Percentiles rank a stretch among this genome's conserved stretches.
phyloP scores from a whole-genome alignment of 306 rosid species.

The Boehmeria nivea region DNA sequence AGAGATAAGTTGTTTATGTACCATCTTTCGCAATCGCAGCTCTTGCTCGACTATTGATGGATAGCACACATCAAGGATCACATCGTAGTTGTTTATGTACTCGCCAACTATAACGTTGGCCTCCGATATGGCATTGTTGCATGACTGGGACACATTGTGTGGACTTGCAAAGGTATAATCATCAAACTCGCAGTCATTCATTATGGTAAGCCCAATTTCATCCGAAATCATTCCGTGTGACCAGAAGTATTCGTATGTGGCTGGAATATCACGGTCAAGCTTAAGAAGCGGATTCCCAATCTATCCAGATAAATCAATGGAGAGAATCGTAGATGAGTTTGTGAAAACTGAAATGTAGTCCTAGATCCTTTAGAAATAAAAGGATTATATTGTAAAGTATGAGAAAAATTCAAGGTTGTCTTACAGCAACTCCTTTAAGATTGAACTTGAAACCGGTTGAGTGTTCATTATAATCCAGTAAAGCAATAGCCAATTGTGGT shows the following conservation, averaged over 20 bases:
- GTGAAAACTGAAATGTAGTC: too few species aligned
- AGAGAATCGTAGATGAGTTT: slow-evolving; percentile 6
- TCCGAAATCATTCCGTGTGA: slow-evolving; percentile 95
- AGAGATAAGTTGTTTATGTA: slow-evolving; percentile 17
- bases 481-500: slow-evolving; percentile 63
- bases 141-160: slow-evolving; percentile 50
- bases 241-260: slow-evolving; percentile 80
- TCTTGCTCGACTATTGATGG: slow-evolving; percentile 84
- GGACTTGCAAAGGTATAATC: slow-evolving; percentile 38
- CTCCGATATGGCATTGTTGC: slow-evolving; percentile 40
- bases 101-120: slow-evolving; percentile 53
- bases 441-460: slow-evolving; percentile 79
- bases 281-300: slow-evolving; percentile 86
- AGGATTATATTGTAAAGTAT: too few species aligned
- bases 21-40: slow-evolving; percentile 61
- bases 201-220: slow-evolving; percentile 62
- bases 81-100: slow-evolving; percentile 63
- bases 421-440: slow-evolving; percentile 82
- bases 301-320: slow-evolving; percentile 28
- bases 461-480: slow-evolving; percentile 60
- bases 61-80: slow-evolving; percentile 82
- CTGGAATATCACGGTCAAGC: slow-evolving; percentile 58
- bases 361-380: too few species aligned
- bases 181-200: slow-evolving; percentile 63
- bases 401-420: slow-evolving; percentile 27